Base-by-base conservation (phyloP, 2,329 filamentous ascomycete genomes). In the Alternaria sp. region DNA sequence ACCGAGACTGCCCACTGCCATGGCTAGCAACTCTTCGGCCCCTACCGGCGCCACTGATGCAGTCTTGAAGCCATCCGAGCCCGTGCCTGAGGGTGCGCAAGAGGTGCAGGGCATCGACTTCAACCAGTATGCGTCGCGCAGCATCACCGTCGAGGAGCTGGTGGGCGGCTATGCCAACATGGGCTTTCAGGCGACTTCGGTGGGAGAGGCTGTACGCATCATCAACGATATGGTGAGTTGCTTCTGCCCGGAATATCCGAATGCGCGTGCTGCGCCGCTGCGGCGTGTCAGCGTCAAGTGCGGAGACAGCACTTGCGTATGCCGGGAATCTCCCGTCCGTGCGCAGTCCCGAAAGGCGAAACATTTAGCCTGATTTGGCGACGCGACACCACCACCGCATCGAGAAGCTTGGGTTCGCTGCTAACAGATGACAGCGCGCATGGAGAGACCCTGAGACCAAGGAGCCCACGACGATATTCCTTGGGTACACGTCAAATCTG, bases 401-500 rank as follows among this genome's bases (percentile, higher is more conserved):
- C 58, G 64, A 67, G 66, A 65, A 65, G 68, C 68, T 65, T 63
- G 50, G 66, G 67, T 63, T 69, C 69, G 63, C 63, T 67, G 69
- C 72, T 76, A 72, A 78, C 69, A 60, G 50, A 58, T 70, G 53
- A 71, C 76, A 90, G 93, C 88, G 93, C 77, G 87, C 87, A 61
- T 98, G 93, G 90, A 86, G 86, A 65, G 92, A 97, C 78, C 88
- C 92, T 1, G 92, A 94, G 75, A 92, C 92, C 2, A 88, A 88
- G 14, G 89, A 91, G 25, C 88, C 88, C 74, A 96, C 96, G 18
- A 98, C 96, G 64, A 95, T 99, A 72, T 98, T 99, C 81, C 88
- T 99, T 9, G 96, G 96, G 61, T 99, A 97, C 83, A 99, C 96
- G 10, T 97, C 93, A 55, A 99, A 99, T 79, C 87, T 99, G 72